phyloP scores from a whole-genome alignment of 1,284 basidiomycete genomes.

The Violaceomyces palustris region DNA sequence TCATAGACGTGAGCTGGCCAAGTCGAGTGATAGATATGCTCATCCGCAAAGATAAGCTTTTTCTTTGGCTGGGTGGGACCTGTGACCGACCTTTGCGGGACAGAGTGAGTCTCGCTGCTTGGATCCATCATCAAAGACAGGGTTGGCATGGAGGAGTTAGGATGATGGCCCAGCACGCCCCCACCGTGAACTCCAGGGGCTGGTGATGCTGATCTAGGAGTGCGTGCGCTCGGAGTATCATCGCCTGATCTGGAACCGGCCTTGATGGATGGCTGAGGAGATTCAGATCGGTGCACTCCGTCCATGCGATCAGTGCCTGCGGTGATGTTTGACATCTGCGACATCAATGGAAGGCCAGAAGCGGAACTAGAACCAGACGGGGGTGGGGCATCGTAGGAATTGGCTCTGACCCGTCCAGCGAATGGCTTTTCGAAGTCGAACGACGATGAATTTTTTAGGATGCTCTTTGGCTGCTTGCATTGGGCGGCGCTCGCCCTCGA shows the following conservation, averaged over 20 bases:
- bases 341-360: constrained; percentile 28
- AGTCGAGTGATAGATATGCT: constrained; percentile 89
- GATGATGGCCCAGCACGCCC: constrained; percentile 40
- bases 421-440: constrained; percentile 37
- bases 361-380: constrained; percentile 7
- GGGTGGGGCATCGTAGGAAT: constrained; percentile 53
- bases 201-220: constrained; percentile 15
- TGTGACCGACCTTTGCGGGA: constrained; percentile 41
- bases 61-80: constrained; percentile 64
- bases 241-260: constrained; percentile 17
- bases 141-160: constrained; percentile 67
- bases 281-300: constrained; percentile 32
- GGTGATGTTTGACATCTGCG: constrained; percentile 37
- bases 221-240: neutral
- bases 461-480: constrained; percentile 70
- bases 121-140: constrained; percentile 66
- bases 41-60: constrained; percentile 75
- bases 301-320: constrained; percentile 42
- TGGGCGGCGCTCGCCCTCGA: constrained; percentile 61
- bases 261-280: constrained; percentile 25
- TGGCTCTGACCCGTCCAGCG: constrained; percentile 49
- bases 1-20: constrained; percentile 88
- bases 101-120: constrained; percentile 55
- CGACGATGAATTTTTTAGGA: constrained; percentile 63
- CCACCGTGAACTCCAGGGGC: constrained; percentile 18